phyloP scores from a whole-genome alignment of 2,329 filamentous ascomycete species.

The Sporothrix protearum region DNA sequence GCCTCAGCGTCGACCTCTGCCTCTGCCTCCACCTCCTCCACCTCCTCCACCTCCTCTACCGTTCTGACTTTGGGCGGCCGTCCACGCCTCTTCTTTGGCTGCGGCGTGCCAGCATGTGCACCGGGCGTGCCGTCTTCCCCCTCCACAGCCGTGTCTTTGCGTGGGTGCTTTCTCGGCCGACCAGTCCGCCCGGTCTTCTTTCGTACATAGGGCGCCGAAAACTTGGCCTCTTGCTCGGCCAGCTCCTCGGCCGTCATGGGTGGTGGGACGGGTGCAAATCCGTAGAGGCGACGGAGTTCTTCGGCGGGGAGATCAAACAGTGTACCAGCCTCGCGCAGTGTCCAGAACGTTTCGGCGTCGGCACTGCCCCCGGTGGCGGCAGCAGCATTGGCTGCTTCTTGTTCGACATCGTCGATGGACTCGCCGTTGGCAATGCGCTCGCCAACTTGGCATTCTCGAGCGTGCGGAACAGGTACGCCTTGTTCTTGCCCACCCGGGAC shows the following conservation, averaged over 20 bases:
- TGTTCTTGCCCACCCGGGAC: constrained; percentile 41
- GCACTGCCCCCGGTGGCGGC: not conserved
- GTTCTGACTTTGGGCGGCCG: constrained; percentile 11
- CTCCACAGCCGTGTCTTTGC: not conserved
- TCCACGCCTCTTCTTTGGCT: not conserved
- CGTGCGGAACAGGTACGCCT: constrained; percentile 40
- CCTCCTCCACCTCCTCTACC: too few relatives aligned
- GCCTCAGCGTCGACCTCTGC: not conserved
- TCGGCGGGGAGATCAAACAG: not conserved
- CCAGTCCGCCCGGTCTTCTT: not conserved
- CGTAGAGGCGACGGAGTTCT: not conserved
- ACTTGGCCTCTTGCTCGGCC: not conserved
- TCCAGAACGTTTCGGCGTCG: not conserved
- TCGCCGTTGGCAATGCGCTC: constrained; percentile 1
- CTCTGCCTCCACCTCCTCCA: not conserved
- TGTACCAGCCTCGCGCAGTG: not conserved
- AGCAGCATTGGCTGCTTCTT: not conserved
- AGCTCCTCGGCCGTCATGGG: not conserved
- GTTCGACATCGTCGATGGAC: not conserved
- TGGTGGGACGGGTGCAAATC: not conserved
- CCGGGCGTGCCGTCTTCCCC: not conserved
- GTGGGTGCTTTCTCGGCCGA: not conserved
- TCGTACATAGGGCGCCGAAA: not conserved
- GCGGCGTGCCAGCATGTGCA: not conserved
- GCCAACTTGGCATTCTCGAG: constrained; percentile 11